phyloP scores from a whole-genome alignment of 768 basidiomycete genomes.

The Boletus tylopilopsis region DNA sequence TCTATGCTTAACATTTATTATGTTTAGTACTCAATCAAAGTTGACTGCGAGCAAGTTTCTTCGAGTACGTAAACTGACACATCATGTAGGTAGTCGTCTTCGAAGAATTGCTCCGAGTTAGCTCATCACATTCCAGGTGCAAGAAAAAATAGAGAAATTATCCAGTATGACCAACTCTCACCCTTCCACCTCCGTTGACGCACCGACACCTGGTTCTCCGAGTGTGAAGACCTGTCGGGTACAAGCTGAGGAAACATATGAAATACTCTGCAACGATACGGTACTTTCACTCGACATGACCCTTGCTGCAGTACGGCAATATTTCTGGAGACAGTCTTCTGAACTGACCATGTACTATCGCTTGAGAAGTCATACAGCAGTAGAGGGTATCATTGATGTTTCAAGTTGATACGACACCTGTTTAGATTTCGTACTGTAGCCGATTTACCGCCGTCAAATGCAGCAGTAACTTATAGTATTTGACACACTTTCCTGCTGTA shows the following conservation, averaged over 20 bases:
- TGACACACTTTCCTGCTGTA: slow-evolving; percentile 7
- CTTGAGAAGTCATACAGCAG: slow-evolving; percentile 29
- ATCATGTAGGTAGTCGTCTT: slow-evolving; percentile 58
- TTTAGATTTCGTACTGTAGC: background rate
- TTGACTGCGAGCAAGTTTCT: slow-evolving; percentile 86
- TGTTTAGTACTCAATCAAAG: slow-evolving; percentile 67
- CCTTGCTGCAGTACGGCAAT: slow-evolving; percentile 86
- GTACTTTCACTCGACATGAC: slow-evolving; percentile 85
- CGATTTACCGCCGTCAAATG: background rate
- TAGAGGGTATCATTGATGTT: slow-evolving; percentile 3
- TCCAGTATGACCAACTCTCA: slow-evolving; percentile 30
- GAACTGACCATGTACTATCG: slow-evolving; percentile 81
- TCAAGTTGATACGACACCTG: background rate
- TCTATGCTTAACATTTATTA: background rate
- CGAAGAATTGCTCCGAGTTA: background rate
- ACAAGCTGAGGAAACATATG: slow-evolving; percentile 68
- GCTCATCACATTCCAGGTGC: slow-evolving; percentile 48
- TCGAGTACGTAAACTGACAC: slow-evolving; percentile 77
- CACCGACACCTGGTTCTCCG: slow-evolving; percentile 32
- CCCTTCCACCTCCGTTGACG: slow-evolving; percentile 35
- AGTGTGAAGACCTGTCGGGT: slow-evolving; percentile 16
- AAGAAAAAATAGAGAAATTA: slow-evolving; percentile 76
- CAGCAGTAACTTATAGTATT: slow-evolving; percentile 22
- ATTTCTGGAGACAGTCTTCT: slow-evolving; percentile 72
- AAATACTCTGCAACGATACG: slow-evolving; percentile 86